Base-by-base conservation (phyloP, 768 basidiomycete genomes). In the Agrocybe praecox region DNA sequence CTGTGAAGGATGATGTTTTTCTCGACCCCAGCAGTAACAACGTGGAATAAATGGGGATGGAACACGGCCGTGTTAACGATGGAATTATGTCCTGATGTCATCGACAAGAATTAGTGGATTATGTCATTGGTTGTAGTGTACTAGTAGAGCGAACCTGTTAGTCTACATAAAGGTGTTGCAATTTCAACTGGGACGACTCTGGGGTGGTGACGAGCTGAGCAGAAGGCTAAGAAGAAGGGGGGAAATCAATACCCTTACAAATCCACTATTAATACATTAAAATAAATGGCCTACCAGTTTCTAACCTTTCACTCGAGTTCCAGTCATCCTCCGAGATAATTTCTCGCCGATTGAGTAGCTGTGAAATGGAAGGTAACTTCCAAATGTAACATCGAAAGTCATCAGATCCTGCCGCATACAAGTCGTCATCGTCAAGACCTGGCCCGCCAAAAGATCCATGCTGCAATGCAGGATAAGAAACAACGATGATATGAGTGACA, bases 311-410 rank as follows among this genome's bases (percentile, higher is more conserved):
- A 52, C 68, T 68, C 15, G 65, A 66, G 15, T 64, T 60, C 86
- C 89, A 86, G 50, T 81, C 75, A 15, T 72, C 69, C 17, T 71
- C 57, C 26, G 71, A 69, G 45, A 90, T 68, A 46, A 80, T 75
- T 49, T 69, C 67, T 43, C 90, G 76, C 57, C 70, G 69, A 22
- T 77, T 76, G 1, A 65, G 56, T 45, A 91, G 75, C 15, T 73
- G 70, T 10, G 62, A 55, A 2, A 80, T 58, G 12, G 79, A 64
- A 3, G 92, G 92, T 33, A 94, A 74, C 61, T 81, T 83, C 92
- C 92, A 94, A 21, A 92, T 67, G 61, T 94, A 94, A 18, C 79
- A 83, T 34, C 85, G 78, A 66, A 93, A 94, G 68, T 94, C 90
- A 66, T 94, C 92, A 11, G 90, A 92, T 15, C 92, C 92, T n/a